Evolutionary conservation across 257 asterid species (phyloP).

Genomic region (Parsonsia alboflavescens): DNA sequence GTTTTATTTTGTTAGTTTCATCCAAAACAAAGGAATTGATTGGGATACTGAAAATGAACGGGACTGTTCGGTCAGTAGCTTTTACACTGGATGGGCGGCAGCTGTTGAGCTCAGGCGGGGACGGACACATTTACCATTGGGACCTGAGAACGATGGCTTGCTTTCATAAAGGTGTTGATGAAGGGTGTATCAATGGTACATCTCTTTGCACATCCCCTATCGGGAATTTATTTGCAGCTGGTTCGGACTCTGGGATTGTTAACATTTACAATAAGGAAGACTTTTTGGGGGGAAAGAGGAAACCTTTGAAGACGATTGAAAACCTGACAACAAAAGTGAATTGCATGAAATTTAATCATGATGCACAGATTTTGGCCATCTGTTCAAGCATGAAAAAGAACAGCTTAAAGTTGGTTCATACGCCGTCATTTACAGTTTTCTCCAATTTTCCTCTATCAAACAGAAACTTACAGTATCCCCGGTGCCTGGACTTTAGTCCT

Average conservation of each 20-base stretch:
- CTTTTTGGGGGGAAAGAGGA: constrained; percentile 72
- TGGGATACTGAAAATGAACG: constrained; percentile 92
- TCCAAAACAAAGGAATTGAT: constrained; percentile 73
- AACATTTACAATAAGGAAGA: constrained; percentile 63
- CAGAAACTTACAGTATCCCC: constrained; percentile 46
- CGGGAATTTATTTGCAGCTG: constrained; percentile 88
- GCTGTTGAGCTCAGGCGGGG: constrained; percentile 79
- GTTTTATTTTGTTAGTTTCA: constrained; percentile 73
- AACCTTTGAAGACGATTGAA: constrained; percentile 69
- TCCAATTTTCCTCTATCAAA: constrained; percentile 80
- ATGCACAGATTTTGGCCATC: constrained; percentile 73
- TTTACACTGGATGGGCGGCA: constrained; percentile 66
- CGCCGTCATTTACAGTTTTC: constrained; percentile 65
- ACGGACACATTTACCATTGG: constrained; percentile 85
- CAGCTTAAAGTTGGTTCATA: constrained; percentile 67
- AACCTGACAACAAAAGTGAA: constrained; percentile 75
- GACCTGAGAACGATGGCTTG: constrained; percentile 79
- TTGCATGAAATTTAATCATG: constrained; percentile 68
- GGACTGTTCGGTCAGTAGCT: constrained; percentile 68
- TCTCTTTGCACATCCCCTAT: constrained; percentile 57
- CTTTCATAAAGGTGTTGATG: constrained; percentile 76
- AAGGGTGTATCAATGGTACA: constrained; percentile 82
- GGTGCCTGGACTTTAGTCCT: constrained; percentile 85
- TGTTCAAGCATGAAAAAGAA: constrained; percentile 83
- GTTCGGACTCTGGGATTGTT: constrained; percentile 83